Conservation (phyloP, 345 rosid species). For the Adansonia digitata region DNA sequence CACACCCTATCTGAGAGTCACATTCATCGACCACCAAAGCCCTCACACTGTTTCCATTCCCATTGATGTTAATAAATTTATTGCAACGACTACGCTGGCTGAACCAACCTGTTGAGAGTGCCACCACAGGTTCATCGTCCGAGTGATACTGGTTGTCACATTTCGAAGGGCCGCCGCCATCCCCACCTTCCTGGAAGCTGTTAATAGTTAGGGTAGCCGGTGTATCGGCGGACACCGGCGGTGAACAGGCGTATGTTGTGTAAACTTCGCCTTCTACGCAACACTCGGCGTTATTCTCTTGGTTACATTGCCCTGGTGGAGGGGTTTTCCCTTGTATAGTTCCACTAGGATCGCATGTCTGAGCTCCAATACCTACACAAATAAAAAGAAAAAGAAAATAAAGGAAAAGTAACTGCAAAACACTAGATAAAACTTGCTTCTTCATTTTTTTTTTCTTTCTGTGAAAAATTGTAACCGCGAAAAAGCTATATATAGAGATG, state of each 20-base stretch:
- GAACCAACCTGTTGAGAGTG: conserved; percentile 5
- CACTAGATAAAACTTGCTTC: background rate
- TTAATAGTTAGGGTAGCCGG: background rate
- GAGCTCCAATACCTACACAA: background rate
- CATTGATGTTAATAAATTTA: background rate
- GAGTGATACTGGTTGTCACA: background rate
- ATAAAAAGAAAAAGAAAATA: background rate
- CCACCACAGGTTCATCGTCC: background rate
- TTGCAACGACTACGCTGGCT: conserved; percentile 2
- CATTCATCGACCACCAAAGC: conserved; percentile 13
- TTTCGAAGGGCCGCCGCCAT: background rate
- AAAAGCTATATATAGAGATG: background rate
- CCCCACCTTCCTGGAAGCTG: background rate
- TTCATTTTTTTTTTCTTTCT: background rate
- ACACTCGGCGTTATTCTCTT: background rate
- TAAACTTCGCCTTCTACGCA: conserved; percentile 8
- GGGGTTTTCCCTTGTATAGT: conserved; percentile 1
- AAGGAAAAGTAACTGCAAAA: background rate
- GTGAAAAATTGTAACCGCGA: background rate
- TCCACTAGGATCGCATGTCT: conserved; percentile 6
- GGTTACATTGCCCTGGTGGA: conserved; percentile 11
- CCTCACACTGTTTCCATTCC: background rate
- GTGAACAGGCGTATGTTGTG: conserved; percentile 11
- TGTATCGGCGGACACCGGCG: conserved; percentile 1
- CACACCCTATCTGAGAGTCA: background rate